A percentile compares a stretch with the other conserved stretches of the same genome.
These are phyloP conservation scores for Paracorniculantispora psalliotae DNA, from an alignment of 2,329 filamentous ascomycete species.

Conservation along the genomic window DNA sequence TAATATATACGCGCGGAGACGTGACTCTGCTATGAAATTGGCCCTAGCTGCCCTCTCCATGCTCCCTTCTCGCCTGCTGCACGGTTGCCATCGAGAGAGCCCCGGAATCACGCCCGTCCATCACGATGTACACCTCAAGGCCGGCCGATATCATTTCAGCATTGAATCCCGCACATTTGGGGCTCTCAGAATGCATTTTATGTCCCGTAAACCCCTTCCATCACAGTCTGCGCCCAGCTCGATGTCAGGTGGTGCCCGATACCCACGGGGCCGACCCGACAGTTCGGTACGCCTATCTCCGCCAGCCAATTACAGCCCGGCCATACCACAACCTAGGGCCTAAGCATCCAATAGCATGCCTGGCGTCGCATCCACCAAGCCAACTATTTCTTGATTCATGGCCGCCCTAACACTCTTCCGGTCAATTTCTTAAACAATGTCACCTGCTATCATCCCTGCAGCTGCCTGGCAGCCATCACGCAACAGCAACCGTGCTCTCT, in stretches of 20 bases:
- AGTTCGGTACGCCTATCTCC: conserved; percentile 12
- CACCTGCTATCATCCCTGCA: background rate
- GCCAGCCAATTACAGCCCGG: conserved; percentile 13
- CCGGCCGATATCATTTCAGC: too few relatives aligned
- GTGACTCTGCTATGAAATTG: background rate
- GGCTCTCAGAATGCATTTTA: background rate
- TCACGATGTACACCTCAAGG: background rate
- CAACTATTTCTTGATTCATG: background rate
- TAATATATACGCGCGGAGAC: too few relatives aligned
- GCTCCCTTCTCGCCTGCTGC: background rate
- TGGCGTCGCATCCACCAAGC: conserved; percentile 8
- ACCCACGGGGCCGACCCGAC: conserved; percentile 13
- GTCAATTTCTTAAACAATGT: background rate
- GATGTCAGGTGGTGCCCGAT: background rate
- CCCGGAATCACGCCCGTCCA: background rate
- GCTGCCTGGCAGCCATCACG: too few relatives aligned
- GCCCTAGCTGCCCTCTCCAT: background rate
- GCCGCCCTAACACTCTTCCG: background rate
- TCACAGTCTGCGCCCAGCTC: background rate
- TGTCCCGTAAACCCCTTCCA: background rate
- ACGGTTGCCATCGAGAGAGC: background rate
- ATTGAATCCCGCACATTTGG: background rate
- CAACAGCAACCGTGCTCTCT: too few relatives aligned
- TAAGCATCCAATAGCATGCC: conserved; percentile 8
- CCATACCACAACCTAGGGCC: background rate